Percentiles rank a stretch among this genome's conserved stretches.
phyloP scores from a whole-genome alignment of 805 yeast species.

The Metschnikowia gelsemii region DNA sequence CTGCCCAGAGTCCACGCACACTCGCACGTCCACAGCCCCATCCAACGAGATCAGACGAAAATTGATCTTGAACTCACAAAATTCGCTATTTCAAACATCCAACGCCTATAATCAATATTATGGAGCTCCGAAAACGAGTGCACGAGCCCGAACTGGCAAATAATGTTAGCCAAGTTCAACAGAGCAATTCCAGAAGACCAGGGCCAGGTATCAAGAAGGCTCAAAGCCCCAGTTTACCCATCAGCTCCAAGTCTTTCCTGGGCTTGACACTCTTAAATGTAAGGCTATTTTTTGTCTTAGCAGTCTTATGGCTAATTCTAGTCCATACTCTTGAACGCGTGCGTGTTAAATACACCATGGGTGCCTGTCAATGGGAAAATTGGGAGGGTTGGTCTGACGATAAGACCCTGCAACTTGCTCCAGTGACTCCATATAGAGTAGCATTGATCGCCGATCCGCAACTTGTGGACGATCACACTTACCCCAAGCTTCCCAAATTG shows the following conservation, averaged over 20 bases:
- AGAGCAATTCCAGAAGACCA: too few relatives aligned
- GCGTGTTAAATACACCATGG: slow-evolving; percentile 26
- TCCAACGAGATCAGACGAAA: too few relatives aligned
- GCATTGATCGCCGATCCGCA: slow-evolving; percentile 89
- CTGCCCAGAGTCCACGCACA: too few relatives aligned
- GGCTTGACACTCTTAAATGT: neutral
- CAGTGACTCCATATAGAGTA: slow-evolving; percentile 45
- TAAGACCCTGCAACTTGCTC: too few relatives aligned
- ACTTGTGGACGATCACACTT: slow-evolving; percentile 82
- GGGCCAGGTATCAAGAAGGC: neutral
- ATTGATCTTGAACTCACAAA: too few relatives aligned
- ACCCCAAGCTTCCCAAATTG: slow-evolving; percentile 62
- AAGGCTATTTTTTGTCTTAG: slow-evolving; percentile 2
- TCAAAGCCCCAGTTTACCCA: neutral
- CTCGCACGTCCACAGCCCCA: too few relatives aligned
- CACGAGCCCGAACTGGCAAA: too few relatives aligned
- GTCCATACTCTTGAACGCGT: slow-evolving; percentile 35
- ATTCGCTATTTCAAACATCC: too few relatives aligned
- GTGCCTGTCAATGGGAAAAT: slow-evolving; percentile 50
- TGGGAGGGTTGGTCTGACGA: slow-evolving; percentile 60
- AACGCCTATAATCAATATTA: too few relatives aligned
- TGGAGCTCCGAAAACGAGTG: too few relatives aligned
- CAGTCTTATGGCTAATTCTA: slow-evolving; percentile 26
- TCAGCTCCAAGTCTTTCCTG: neutral
- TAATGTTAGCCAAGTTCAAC: too few relatives aligned